phyloP scores from a whole-genome alignment of 2,329 filamentous ascomycete genomes.

The Phyllosticta paracitricarpa region DNA sequence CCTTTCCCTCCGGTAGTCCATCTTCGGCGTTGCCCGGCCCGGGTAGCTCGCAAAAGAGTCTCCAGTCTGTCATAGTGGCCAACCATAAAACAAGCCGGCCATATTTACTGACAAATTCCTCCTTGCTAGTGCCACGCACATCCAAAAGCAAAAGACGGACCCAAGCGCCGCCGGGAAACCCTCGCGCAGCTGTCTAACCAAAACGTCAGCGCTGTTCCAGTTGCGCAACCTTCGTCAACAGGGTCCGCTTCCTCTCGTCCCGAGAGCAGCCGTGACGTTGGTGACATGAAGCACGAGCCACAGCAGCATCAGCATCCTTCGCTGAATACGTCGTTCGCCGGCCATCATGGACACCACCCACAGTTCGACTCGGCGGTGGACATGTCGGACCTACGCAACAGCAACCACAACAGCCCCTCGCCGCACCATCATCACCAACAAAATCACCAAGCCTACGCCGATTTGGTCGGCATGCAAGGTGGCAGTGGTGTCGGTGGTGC shows the following conservation, averaged over 20 bases:
- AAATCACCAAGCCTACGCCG: constrained; percentile 5
- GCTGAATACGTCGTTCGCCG: not conserved
- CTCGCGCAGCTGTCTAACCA: constrained; percentile 14
- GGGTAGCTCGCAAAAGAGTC: not conserved
- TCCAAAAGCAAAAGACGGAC: constrained; percentile 34
- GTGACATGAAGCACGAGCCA: not conserved
- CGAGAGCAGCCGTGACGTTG: not conserved
- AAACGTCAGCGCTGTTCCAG: not conserved
- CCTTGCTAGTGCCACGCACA: constrained; percentile 30
- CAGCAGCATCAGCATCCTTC: not conserved
- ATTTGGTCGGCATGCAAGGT: not conserved
- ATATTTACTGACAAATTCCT: constrained; percentile 3
- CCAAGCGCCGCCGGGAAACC: constrained; percentile 33
- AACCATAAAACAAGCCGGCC: not conserved
- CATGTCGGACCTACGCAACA: not conserved
- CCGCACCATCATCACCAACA: not conserved
- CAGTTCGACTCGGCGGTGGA: not conserved
- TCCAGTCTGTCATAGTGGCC: not conserved
- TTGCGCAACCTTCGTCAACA: not conserved
- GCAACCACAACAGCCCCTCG: not conserved
- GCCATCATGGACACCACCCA: not conserved
- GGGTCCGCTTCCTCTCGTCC: constrained; percentile 1
- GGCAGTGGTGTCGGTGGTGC: not conserved
- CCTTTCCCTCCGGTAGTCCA: not conserved
- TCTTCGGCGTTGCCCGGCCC: not conserved